phyloP scores from a whole-genome alignment of 2,329 filamentous ascomycete species.

The Aureobasidium sp. region DNA sequence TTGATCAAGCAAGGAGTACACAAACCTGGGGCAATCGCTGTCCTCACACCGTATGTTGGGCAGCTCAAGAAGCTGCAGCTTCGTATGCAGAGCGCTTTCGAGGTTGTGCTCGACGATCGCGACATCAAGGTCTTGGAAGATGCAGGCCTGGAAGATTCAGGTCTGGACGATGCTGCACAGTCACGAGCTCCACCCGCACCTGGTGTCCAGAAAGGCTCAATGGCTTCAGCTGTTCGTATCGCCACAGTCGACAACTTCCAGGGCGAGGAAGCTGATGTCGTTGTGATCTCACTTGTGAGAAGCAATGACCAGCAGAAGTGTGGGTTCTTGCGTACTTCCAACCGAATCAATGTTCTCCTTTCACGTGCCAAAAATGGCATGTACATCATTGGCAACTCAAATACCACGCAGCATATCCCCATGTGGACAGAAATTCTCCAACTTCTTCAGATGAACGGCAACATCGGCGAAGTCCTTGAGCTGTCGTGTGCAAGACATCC shows the following conservation, averaged over 20 bases:
- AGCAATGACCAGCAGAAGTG: constrained; percentile 52
- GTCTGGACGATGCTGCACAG: neutral
- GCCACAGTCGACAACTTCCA: constrained; percentile 52
- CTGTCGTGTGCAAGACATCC: constrained; percentile 55
- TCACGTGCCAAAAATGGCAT: constrained; percentile 61
- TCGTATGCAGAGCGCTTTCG: constrained; percentile 40
- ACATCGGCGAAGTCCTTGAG: constrained; percentile 43
- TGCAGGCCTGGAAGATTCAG: constrained; percentile 10
- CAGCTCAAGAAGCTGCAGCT: constrained; percentile 46
- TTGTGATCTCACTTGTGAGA: constrained; percentile 62
- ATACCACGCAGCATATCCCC: constrained; percentile 31
- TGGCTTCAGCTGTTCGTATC: constrained; percentile 2
- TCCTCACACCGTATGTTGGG: constrained; percentile 58
- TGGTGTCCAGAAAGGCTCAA: constrained; percentile 7
- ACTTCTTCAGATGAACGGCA: constrained; percentile 39
- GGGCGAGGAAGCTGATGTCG: constrained; percentile 63
- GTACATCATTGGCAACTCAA: constrained; percentile 60
- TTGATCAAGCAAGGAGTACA: constrained; percentile 58
- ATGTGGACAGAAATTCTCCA: constrained; percentile 57
- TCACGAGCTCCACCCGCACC: neutral
- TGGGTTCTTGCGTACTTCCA: constrained; percentile 58
- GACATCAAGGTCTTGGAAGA: constrained; percentile 42
- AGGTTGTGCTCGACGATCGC: constrained; percentile 55
- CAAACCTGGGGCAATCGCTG: constrained; percentile 52
- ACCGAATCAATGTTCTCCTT: constrained; percentile 62